Evolutionary conservation across 2,329 filamentous ascomycete genomes (phyloP).

Genomic region (Aspergillus sp.): DNA sequence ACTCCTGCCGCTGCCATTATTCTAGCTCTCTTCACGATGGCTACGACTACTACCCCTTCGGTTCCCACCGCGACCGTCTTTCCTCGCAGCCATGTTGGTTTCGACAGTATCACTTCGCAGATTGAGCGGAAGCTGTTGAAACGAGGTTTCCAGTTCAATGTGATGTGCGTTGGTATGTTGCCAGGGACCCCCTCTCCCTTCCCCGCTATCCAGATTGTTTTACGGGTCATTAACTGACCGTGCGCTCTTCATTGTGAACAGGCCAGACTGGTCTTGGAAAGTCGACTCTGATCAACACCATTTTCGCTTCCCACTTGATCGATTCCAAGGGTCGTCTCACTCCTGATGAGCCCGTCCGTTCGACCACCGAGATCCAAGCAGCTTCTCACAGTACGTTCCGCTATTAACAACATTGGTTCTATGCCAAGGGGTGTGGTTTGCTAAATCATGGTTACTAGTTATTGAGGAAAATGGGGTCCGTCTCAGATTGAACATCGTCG

Average conservation of each 20-base stretch:
- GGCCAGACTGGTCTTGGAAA: slow-evolving; percentile 98
- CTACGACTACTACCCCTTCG: slow-evolving; percentile 55
- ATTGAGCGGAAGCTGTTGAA: slow-evolving; percentile 99
- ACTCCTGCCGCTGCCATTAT: not conserved
- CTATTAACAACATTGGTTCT: not conserved
- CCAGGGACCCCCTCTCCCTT: too few relatives aligned
- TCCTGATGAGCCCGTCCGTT: slow-evolving; percentile 87
- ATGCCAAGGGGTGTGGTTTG: not conserved
- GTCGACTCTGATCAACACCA: slow-evolving; percentile 98
- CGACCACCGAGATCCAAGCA: slow-evolving; percentile 95
- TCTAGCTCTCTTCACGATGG: slow-evolving; percentile 49
- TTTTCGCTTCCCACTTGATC: slow-evolving; percentile 98
- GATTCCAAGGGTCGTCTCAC: slow-evolving; percentile 94
- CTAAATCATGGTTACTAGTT: slow-evolving; percentile 40
- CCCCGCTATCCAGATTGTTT: too few relatives aligned
- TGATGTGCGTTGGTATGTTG: slow-evolving; percentile 96
- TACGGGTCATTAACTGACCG: slow-evolving; percentile 19
- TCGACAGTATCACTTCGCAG: slow-evolving; percentile 99
- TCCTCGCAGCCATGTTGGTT: slow-evolving; percentile 97
- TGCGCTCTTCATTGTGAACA: slow-evolving; percentile 38
- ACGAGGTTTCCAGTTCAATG: slow-evolving; percentile 99
- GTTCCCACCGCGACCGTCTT: slow-evolving; percentile 52
- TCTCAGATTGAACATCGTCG: slow-evolving; percentile 95
- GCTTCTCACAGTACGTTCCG: slow-evolving; percentile 69
- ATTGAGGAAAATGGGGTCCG: slow-evolving; percentile 99